Base-by-base conservation (phyloP, 805 yeast genomes). In the Candida odintsovae region DNA sequence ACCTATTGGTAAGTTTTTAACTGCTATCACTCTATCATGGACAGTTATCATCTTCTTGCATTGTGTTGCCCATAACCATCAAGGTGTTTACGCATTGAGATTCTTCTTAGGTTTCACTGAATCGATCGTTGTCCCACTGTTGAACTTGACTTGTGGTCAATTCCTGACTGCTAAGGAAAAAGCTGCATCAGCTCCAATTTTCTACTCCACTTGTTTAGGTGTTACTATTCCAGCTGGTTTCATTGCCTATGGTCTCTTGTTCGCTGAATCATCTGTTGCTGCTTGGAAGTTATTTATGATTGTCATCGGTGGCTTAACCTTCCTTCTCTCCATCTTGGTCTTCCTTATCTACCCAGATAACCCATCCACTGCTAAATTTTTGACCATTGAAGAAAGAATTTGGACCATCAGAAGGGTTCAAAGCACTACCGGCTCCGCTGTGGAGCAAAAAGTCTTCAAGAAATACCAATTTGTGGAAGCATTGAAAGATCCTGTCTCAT, bases 241-340 rank as follows among this genome's bases (percentile, higher is more conserved):
- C 55, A 72, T 76, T 44, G 70, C 75, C 0, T 69, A 66, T 49
- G 73, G 72, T 51, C 66, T 68, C 8, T 41, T 68, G 8, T 60
- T 57, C 44, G 52, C 67, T 18, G 42, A 59, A 23, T 39, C 64
- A 6, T 80, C 57, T 76, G 57, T 67, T 19, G 57, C 67, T 21
- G 50, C 66, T 13, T 83, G 86, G 85, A 74, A 75, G 53, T 56
- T 81, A 15, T 72, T 80, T 45, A 75, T 72, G 62, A 72, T 82
- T 29, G 74, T 80, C 43, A 70, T 77, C 44, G 88, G 86, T 43
- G 75, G 79, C 13, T 58, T 77, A 36, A 77, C 86, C 0, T 64
- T 79, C 20, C 21, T 73, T 16, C 49, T 71, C 29, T 58, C 71
- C 2, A 39, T 67, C 3, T 42, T 66, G 7, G 59, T 72, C 4